Conservation (phyloP, 495 filamentous ascomycete species). For the Aspergillus bertholletiae region DNA sequence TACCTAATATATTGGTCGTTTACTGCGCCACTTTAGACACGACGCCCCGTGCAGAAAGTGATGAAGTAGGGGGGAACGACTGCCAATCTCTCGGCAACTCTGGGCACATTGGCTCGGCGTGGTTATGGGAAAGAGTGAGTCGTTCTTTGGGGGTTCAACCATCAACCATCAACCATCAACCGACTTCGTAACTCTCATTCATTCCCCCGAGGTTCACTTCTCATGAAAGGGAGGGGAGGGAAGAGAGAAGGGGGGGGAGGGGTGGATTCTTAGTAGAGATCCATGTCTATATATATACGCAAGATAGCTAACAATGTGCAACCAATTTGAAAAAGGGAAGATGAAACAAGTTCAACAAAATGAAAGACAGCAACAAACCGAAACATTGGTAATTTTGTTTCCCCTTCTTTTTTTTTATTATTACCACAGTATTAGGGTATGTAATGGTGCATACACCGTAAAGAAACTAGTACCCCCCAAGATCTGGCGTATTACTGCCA, state of each 20-base stretch:
- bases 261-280: background rate
- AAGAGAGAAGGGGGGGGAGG: background rate
- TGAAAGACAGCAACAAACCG: background rate
- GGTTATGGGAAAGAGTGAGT: background rate
- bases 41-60: slow-evolving; percentile 1
- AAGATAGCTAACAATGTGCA: background rate
- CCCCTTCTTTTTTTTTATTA: no score
- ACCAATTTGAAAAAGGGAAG: background rate
- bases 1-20: slow-evolving; percentile 8
- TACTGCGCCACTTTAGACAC: slow-evolving; percentile 3
- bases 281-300: background rate
- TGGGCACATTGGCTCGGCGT: slow-evolving; percentile 20
- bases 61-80: slow-evolving; percentile 3
- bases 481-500: slow-evolving; percentile 15
- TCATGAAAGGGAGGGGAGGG: background rate
- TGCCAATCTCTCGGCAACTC: slow-evolving; percentile 38
- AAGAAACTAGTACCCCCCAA: background rate
- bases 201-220: no score
- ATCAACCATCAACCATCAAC: background rate
- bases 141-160: slow-evolving; percentile 3
- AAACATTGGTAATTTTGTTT: no score
- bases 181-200: no score
- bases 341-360: background rate
- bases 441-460: background rate
- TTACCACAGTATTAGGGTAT: background rate